A percentile compares a stretch with the other conserved stretches of the same genome.
Conservation (phyloP, 805 yeast genomes). For the Priceomyces medius region DNA sequence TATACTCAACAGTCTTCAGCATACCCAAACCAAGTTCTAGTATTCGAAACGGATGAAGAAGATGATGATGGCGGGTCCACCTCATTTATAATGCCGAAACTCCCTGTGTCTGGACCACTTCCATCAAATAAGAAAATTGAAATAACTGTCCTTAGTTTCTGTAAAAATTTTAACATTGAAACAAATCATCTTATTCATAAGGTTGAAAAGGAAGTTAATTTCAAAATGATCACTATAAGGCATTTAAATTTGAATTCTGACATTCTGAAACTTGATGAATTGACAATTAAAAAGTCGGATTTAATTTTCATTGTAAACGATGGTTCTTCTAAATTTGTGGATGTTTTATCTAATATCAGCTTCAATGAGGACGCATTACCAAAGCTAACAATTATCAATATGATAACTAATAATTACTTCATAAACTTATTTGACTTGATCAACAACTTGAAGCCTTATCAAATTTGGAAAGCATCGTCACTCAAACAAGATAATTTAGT, state of each 20-base stretch:
- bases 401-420: conserved; percentile 41
- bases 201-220: conserved; percentile 14
- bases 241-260: conserved; percentile 13
- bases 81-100: conserved; percentile 40
- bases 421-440: conserved; percentile 38
- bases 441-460: conserved; percentile 31
- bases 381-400: conserved; percentile 34
- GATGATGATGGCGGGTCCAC: conserved; percentile 20
- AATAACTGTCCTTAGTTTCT: conserved; percentile 24
- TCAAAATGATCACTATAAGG: conserved; percentile 13
- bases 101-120: conserved; percentile 22
- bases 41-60: conserved; percentile 44
- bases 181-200: conserved; percentile 18
- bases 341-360: conserved; percentile 17
- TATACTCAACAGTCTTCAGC: conserved; percentile 12
- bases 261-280: conserved; percentile 12
- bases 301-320: conserved; percentile 38
- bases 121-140: conserved; percentile 11
- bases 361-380: conserved; percentile 17
- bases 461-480: conserved; percentile 40
- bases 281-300: conserved; percentile 22
- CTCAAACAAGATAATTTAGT: conserved; percentile 24
- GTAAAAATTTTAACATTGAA: conserved; percentile 15
- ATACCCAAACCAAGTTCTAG: conserved; percentile 26
- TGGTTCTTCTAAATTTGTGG: conserved; percentile 31